Conservation (phyloP, 1,284 basidiomycete genomes). For the Leccinum variabile region DNA sequence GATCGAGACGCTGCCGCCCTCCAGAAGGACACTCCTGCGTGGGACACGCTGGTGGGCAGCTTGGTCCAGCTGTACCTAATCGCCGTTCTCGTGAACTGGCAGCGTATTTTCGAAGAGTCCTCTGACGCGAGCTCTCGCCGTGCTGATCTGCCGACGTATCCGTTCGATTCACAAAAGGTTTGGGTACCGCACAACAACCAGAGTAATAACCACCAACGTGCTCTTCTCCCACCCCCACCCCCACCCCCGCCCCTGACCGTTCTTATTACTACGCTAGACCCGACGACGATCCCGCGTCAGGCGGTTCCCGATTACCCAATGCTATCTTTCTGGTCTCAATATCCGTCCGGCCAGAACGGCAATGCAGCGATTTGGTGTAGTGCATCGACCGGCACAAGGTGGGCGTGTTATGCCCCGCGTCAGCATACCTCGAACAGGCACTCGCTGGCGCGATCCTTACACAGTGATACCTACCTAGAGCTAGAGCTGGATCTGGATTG, state of each 20-base stretch:
- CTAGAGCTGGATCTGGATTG: no score
- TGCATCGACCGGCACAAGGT: no score
- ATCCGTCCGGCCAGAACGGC: no score
- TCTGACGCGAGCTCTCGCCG: constrained; percentile 33
- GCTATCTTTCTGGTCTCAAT: no score
- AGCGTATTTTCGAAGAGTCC: constrained; percentile 51
- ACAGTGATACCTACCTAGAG: neutral
- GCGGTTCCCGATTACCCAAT: no score
- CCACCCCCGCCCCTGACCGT: no score
- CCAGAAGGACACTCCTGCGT: constrained; percentile 36
- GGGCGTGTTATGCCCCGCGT: no score
- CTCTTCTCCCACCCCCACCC: neutral
- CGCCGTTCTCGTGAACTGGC: constrained; percentile 49
- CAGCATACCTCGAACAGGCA: no score
- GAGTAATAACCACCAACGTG: neutral
- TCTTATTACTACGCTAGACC: no score
- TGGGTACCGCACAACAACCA: constrained; percentile 53
- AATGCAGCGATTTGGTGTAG: no score
- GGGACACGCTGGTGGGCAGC: constrained; percentile 45
- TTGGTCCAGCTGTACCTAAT: constrained; percentile 51
- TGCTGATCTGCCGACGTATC: constrained; percentile 59
- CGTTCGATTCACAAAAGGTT: constrained; percentile 54
- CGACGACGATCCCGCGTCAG: no score
- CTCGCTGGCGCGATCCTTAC: no score
- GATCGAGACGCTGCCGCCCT: constrained; percentile 19